Percentiles rank a stretch among this genome's conserved stretches.
Conservation (phyloP, 192 early-diverging fungal species). For the Gaertneriomyces semiglobifer region DNA sequence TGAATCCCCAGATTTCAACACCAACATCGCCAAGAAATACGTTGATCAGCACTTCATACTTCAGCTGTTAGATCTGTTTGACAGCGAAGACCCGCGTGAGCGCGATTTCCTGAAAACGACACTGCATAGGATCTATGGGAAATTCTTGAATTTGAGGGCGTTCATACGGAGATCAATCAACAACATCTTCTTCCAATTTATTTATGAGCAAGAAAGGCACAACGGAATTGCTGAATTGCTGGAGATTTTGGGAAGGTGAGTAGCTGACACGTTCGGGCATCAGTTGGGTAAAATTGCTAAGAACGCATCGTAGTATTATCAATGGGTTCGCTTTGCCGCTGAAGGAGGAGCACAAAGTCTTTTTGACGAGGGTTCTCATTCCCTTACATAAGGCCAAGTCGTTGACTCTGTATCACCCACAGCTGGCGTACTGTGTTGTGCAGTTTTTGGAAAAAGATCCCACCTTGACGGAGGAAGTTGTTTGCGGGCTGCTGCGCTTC, state of each 20-base stretch:
- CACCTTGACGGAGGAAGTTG: slow-evolving; percentile 79
- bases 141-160: slow-evolving; percentile 93
- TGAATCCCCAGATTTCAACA: slow-evolving; percentile 97
- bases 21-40: slow-evolving; percentile 91
- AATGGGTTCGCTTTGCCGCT: slow-evolving; percentile 98
- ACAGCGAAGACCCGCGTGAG: slow-evolving; percentile 97
- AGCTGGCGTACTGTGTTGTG: slow-evolving; percentile 96
- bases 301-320: slow-evolving; percentile 76
- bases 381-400: slow-evolving; percentile 96
- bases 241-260: slow-evolving; percentile 94
- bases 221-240: slow-evolving; percentile 98
- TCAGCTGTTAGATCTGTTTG: slow-evolving; percentile 95
- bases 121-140: slow-evolving; percentile 96
- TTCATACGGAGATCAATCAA: slow-evolving; percentile 98
- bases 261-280: background rate
- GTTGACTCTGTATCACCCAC: slow-evolving; percentile 91
- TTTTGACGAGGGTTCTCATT: slow-evolving; percentile 86
- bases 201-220: slow-evolving; percentile 94
- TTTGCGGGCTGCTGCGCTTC: slow-evolving; percentile 83
- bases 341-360: slow-evolving; percentile 98
- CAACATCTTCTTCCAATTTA: slow-evolving; percentile 97
- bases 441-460: slow-evolving; percentile 99
- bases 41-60: slow-evolving; percentile 95
- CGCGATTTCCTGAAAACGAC: slow-evolving; percentile 98
- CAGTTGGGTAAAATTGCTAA: slow-evolving; percentile 1